These are phyloP conservation scores for Bipolaris zeicola DNA, from an alignment of 2,329 filamentous ascomycete species.

Conservation along the genomic window DNA sequence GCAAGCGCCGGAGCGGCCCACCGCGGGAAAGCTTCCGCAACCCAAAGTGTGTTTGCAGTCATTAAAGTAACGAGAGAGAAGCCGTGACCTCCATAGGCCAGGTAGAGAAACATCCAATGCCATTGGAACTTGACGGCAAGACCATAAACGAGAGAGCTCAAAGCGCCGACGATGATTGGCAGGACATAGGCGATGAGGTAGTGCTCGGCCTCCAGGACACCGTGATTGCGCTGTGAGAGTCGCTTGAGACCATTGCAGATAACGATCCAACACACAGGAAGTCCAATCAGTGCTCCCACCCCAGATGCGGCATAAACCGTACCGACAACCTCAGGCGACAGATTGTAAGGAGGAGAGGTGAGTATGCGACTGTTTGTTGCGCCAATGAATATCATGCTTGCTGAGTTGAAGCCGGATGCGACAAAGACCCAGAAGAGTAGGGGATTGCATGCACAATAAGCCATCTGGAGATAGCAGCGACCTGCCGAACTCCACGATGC, in stretches of 20 bases:
- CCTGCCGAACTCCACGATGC: conserved; percentile 34
- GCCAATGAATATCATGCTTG: conserved; percentile 41
- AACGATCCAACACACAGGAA: conserved; percentile 16
- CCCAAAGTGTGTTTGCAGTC: conserved; percentile 39
- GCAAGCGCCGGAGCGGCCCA: conserved; percentile 41
- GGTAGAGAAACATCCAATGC: conserved; percentile 23
- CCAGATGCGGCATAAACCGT: conserved; percentile 30
- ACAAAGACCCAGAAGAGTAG: conserved; percentile 43
- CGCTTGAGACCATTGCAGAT: conserved; percentile 22
- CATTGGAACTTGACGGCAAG: conserved; percentile 26
- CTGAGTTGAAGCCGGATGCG: conserved; percentile 31
- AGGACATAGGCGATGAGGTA: conserved; percentile 37
- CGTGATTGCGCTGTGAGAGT: conserved; percentile 33
- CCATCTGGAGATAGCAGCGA: conserved; percentile 35
- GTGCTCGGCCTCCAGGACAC: conserved; percentile 41
- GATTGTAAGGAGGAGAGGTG: conserved; percentile 28
- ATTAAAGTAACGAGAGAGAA: conserved; percentile 32
- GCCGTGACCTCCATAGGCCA: conserved; percentile 38
- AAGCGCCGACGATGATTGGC: conserved; percentile 29
- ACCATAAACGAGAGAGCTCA: conserved; percentile 35
- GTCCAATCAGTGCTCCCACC: conserved; percentile 26
- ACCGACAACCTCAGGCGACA: conserved; percentile 19
- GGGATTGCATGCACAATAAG: conserved; percentile 36
- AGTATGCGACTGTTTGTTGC: conserved; percentile 31
- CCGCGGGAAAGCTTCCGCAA: conserved; percentile 41